A percentile compares a stretch with the other conserved stretches of the same genome.
phyloP scores from a whole-genome alignment of 306 rosid species.

The Fragaria ananassa region DNA sequence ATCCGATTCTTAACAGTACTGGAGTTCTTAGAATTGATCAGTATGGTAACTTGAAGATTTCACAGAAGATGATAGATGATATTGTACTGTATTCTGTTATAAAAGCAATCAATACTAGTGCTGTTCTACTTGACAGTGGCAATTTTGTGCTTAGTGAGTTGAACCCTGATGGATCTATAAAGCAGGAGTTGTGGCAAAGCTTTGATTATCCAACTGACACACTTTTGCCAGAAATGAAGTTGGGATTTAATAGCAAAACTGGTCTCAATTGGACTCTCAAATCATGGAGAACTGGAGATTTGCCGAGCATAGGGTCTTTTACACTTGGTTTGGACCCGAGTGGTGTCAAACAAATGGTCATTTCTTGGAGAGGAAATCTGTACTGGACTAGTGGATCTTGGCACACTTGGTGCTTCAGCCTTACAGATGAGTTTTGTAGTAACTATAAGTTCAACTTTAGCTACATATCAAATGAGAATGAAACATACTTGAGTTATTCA shows the following conservation, averaged over 20 bases:
- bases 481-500: slow-evolving; percentile 21
- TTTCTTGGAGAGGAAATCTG: slow-evolving; percentile 14
- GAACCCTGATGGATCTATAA: slow-evolving; percentile 16
- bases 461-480: slow-evolving; percentile 26
- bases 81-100: slow-evolving; percentile 12
- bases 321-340: slow-evolving; percentile 24
- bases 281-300: slow-evolving; percentile 16
- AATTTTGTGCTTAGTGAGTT: slow-evolving; percentile 22
- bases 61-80: neutral
- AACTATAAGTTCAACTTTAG: slow-evolving; percentile 2
- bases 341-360: slow-evolving; percentile 16
- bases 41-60: slow-evolving; percentile 28
- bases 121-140: slow-evolving; percentile 18
- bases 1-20: slow-evolving; percentile 11
- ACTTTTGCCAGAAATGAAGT: slow-evolving; percentile 30
- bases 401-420: slow-evolving; percentile 14
- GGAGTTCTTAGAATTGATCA: slow-evolving; percentile 26
- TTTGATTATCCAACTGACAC: slow-evolving; percentile 31
- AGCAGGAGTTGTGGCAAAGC: slow-evolving; percentile 30
- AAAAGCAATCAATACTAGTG: slow-evolving; percentile 21
- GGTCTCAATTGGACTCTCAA: slow-evolving; percentile 23
- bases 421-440: slow-evolving; percentile 5
- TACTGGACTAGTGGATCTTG: slow-evolving; percentile 30
- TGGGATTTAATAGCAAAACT: slow-evolving; percentile 23
- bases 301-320: slow-evolving; percentile 22